Conservation (phyloP, 2,329 filamentous ascomycete genomes). For the Fusarium fracticaudum region DNA sequence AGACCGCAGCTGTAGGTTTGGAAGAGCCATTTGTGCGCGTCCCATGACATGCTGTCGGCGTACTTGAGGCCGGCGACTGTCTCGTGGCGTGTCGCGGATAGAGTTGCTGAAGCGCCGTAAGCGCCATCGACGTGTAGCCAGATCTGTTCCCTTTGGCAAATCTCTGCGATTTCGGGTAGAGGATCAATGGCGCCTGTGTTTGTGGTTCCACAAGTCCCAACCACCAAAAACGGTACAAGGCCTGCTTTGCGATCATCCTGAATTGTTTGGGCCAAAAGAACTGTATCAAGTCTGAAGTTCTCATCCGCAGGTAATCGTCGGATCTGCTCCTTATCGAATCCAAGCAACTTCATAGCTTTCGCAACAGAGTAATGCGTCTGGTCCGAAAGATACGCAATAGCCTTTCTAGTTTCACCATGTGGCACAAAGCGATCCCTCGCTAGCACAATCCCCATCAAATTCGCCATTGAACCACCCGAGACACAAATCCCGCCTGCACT, state of each 20-base stretch:
- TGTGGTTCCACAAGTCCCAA: slow-evolving; percentile 28
- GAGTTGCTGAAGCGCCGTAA: slow-evolving; percentile 35
- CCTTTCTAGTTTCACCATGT: neutral
- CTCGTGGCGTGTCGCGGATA: slow-evolving; percentile 24
- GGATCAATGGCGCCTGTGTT: slow-evolving; percentile 24
- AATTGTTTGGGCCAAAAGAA: neutral
- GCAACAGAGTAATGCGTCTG: slow-evolving; percentile 23
- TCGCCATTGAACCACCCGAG: slow-evolving; percentile 42
- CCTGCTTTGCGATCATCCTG: neutral
- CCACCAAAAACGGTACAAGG: slow-evolving; percentile 10
- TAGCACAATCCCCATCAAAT: slow-evolving; percentile 36
- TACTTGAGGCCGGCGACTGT: slow-evolving; percentile 16
- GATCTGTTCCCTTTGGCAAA: slow-evolving; percentile 16
- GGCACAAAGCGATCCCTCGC: slow-evolving; percentile 31
- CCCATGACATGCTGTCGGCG: slow-evolving; percentile 42
- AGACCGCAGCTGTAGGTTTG: slow-evolving; percentile 41
- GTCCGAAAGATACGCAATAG: slow-evolving; percentile 1
- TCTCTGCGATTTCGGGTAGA: neutral
- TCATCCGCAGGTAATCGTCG: neutral
- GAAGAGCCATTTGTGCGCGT: slow-evolving; percentile 44
- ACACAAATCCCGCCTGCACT: slow-evolving; percentile 38
- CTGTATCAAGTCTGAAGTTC: neutral
- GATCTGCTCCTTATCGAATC: neutral
- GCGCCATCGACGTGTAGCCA: slow-evolving; percentile 42
- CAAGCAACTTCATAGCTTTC: slow-evolving; percentile 10